Conservation (phyloP, 2,329 filamentous ascomycete genomes). For the Neonectria magnoliae region DNA sequence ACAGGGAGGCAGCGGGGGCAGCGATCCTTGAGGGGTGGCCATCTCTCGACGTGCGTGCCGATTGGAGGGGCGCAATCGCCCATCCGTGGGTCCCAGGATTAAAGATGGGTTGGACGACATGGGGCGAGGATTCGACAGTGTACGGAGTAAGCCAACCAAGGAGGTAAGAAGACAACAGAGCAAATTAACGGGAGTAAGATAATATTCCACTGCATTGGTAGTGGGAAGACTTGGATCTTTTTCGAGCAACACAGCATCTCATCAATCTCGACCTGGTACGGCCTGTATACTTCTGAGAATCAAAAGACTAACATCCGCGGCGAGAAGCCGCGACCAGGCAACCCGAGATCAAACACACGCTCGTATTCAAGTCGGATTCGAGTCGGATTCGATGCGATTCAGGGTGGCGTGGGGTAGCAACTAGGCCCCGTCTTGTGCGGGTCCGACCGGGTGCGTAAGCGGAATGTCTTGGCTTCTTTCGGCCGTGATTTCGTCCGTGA, state of each 20-base stretch:
- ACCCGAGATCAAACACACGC: background rate
- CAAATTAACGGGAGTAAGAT: too few species aligned
- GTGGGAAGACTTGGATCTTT: background rate
- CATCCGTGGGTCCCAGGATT: background rate
- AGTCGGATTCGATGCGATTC: conserved; percentile 8
- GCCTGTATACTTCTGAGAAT: too few species aligned
- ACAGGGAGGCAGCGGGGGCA: background rate
- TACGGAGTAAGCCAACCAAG: too few species aligned
- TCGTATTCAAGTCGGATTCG: background rate
- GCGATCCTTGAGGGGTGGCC: conserved; percentile 2
- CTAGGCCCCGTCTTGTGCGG: background rate
- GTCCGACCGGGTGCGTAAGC: conserved; percentile 11
- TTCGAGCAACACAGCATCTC: background rate
- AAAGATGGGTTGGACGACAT: background rate
- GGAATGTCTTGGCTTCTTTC: background rate
- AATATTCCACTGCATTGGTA: too few species aligned
- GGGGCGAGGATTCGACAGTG: background rate
- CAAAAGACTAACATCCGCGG: too few species aligned
- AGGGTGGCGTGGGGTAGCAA: conserved; percentile 11
- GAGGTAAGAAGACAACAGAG: too few species aligned
- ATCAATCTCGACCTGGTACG: too few species aligned
- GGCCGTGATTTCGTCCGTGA: conserved; percentile 12
- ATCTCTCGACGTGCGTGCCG: conserved; percentile 7
- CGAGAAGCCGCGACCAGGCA: background rate
- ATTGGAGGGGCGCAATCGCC: conserved; percentile 8